These are phyloP conservation scores for Amorphotheca resinae DNA, from an alignment of 495 filamentous ascomycete species.

Conservation along the genomic window DNA sequence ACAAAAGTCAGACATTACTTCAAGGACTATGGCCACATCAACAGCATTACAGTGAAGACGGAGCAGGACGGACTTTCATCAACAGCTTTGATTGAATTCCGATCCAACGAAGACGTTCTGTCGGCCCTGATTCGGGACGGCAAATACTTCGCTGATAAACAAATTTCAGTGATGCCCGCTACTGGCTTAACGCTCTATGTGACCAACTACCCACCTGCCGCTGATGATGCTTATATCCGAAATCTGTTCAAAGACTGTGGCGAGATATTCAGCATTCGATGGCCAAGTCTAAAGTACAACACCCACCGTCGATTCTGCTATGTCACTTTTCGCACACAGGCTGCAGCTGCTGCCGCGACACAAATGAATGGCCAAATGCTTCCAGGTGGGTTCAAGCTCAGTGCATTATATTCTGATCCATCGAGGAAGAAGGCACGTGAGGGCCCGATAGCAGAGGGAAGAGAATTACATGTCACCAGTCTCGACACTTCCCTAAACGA, in stretches of 20 bases:
- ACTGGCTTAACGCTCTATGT: slow-evolving; percentile 73
- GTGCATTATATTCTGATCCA: slow-evolving; percentile 77
- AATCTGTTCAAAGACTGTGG: slow-evolving; percentile 65
- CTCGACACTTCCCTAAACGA: slow-evolving; percentile 54
- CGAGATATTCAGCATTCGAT: slow-evolving; percentile 73
- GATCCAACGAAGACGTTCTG: slow-evolving; percentile 62
- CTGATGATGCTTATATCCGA: slow-evolving; percentile 71
- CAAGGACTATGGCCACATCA: slow-evolving; percentile 73
- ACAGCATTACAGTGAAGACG: slow-evolving; percentile 51
- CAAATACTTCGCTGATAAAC: slow-evolving; percentile 56
- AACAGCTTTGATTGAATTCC: slow-evolving; percentile 75
- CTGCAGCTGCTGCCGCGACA: slow-evolving; percentile 52
- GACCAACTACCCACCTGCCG: slow-evolving; percentile 77
- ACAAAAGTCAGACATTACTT: slow-evolving; percentile 77
- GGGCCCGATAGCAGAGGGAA: slow-evolving; percentile 71
- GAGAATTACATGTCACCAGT: slow-evolving; percentile 75
- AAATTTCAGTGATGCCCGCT: slow-evolving; percentile 60
- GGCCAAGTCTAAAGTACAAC: slow-evolving; percentile 82
- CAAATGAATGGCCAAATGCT: slow-evolving; percentile 55
- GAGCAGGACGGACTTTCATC: slow-evolving; percentile 45
- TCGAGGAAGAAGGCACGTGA: slow-evolving; percentile 60
- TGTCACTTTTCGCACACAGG: slow-evolving; percentile 62
- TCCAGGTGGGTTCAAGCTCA: slow-evolving; percentile 51
- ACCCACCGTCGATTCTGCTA: slow-evolving; percentile 89
- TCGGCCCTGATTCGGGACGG: slow-evolving; percentile 68